phyloP scores from a whole-genome alignment of 2,329 filamentous ascomycete genomes.

The Pseudocercospora macadamiae region DNA sequence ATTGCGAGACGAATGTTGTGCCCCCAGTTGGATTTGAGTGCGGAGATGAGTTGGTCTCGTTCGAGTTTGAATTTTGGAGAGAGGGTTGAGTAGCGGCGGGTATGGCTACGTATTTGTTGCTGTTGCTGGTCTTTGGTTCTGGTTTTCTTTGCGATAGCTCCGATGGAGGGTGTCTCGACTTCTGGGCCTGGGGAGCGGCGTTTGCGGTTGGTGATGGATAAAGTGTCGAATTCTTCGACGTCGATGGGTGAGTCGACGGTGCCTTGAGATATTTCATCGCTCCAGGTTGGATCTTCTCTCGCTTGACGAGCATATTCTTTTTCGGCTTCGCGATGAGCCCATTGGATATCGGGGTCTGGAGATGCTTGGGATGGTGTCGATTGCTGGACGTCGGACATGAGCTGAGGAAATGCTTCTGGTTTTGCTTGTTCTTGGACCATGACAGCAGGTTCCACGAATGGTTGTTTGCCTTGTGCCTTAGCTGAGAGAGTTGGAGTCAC shows the following conservation, averaged over 20 bases:
- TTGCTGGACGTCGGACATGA: background rate
- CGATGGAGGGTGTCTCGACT: background rate
- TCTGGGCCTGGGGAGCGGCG: background rate
- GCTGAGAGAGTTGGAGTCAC: too few species aligned
- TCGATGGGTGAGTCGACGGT: background rate
- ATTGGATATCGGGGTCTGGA: background rate
- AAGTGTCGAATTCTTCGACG: background rate
- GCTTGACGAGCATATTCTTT: background rate
- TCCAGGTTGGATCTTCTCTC: background rate
- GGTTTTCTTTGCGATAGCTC: background rate
- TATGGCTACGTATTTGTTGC: background rate
- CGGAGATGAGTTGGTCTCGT: background rate
- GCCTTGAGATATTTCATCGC: background rate
- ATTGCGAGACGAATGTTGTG: background rate
- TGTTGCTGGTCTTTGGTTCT: background rate
- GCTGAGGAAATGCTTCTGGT: background rate
- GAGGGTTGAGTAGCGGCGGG: background rate
- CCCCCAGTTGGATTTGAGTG: background rate
- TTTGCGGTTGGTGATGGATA: background rate
- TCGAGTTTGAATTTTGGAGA: background rate
- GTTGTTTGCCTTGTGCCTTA: background rate
- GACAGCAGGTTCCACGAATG: background rate
- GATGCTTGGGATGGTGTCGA: background rate
- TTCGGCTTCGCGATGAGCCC: background rate
- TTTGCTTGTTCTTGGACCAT: background rate